Percentiles rank a stretch among this genome's conserved stretches.
phyloP scores from a whole-genome alignment of 495 filamentous ascomycete species.

The Aspergillus wentii region DNA sequence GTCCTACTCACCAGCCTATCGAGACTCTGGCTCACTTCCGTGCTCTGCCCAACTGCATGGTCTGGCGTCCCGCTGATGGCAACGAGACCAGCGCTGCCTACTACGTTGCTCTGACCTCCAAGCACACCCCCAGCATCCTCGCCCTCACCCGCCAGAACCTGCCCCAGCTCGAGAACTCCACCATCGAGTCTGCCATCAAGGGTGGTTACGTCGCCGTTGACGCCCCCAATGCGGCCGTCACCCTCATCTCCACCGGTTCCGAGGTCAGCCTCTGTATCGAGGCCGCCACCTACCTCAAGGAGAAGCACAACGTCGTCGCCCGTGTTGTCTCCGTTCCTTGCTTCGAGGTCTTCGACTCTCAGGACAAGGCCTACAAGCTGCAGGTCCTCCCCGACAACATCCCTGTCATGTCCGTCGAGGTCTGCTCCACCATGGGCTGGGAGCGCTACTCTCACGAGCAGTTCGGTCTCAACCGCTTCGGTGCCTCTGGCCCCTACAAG shows the following conservation, averaged over 20 bases:
- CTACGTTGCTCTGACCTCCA: conserved; percentile 88
- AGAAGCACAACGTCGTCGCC: conserved; percentile 81
- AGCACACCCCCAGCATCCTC: conserved; percentile 86
- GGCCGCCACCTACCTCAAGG: conserved; percentile 82
- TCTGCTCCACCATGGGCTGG: conserved; percentile 91
- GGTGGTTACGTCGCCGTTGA: conserved; percentile 91
- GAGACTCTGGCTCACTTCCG: conserved; percentile 99
- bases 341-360: conserved; percentile 94
- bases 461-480: conserved; percentile 97
- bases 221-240: conserved; percentile 76
- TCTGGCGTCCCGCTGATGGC: conserved; percentile 97
- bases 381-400: conserved; percentile 90
- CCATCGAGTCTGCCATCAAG: conserved; percentile 81
- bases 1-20: conserved; percentile 98
- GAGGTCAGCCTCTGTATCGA: conserved; percentile 94
- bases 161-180: conserved; percentile 91
- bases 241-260: conserved; percentile 90
- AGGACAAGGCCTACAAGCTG: conserved; percentile 90
- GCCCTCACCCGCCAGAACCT: conserved; percentile 98
- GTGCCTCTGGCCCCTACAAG: conserved; percentile 94
- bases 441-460: conserved; percentile 98
- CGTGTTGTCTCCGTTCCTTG: conserved; percentile 96
- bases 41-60: conserved; percentile 98
- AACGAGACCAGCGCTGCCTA: conserved; percentile 98
- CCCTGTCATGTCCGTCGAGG: conserved; percentile 89